Evolutionary conservation across 2,329 filamentous ascomycete genomes (phyloP), one percentile per base, ranked within the genome.

Genomic region (Penicillium sp.): DNA sequence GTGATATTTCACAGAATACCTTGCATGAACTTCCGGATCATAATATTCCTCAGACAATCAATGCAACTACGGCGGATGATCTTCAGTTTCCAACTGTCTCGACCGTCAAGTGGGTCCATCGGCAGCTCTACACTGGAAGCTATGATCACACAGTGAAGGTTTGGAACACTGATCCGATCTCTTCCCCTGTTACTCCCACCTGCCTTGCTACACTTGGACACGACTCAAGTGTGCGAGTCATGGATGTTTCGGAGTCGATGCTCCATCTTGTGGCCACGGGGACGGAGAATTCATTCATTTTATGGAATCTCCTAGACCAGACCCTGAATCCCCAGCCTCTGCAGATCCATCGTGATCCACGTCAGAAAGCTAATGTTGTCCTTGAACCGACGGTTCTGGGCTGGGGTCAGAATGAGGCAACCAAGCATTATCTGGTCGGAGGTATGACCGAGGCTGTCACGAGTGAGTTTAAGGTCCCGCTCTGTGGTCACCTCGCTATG

Each of bases 71-170:
- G 6, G 79, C 83, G 62, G 84, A 87, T 64, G 73, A 77, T 1
- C 77, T 80, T 16, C 71, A 88, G 0, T 88, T 84, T 66, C 82
- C 81, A 66, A 87, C 83, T 13, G 81, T 89, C 0, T 83, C 81
- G 8, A 79, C 81, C 6, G 80, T 86, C 8, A 79, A 79, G 4
- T 88, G 87, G 75, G 76, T 79, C 58, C 79, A 79, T 1, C 68
- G 78, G 6, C 70, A 71, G 1, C 76, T 87, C 52, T 84, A 80
- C 62, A 85, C 84, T 0, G 80, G 83, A 0, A 84, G 85, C 4
- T 85, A 83, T 58, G 85, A 88, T 58, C 72, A 78, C 2, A 81
- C 78, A 1, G 77, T 87, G 54, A 87, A 85, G 66, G 73, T 88
- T 38, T 89, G 86, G 86, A 72, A 81, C 61, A 73, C 76, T 6